Evolutionary conservation across 148 eudicot species (phyloP), one percentile per base, ranked within the genome.

Genomic region (Rhododendron henanense): DNA sequence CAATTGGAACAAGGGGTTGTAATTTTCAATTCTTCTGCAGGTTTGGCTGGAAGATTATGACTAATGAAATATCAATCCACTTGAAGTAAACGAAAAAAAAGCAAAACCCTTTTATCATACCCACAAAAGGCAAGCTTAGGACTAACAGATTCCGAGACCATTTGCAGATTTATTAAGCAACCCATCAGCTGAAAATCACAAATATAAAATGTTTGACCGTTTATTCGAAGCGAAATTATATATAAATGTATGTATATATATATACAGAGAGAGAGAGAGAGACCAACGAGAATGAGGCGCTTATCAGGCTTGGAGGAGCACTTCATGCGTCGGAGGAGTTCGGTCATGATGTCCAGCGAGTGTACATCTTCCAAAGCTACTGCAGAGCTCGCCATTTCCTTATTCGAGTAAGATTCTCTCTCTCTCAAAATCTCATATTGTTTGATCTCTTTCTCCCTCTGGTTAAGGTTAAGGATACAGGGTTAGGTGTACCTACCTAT

Each of bases 271-370:
- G 67, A 37, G 59, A 31, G 6, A 39, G 25, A 75, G 75, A 0
- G 85, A 95, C 98, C 98, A 23, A 96, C 90, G 89, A 96, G 96
- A 78, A 96, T 96, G 90, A 96, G 97, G 87, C 97, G 98, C 73
- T 96, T 95, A 90, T 95, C 97, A 25, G 99, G 98, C 76, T 95
- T 95, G 86, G 91, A 55, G 39, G 95, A 89, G 78, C 99, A 96
- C 85, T 93, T 95, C 95, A 95, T 92, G 41, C 99, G 99, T 39
- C 99, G 99, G 50, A 96, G 93, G 50, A 96, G 97, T 89, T 96
- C 99, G 25, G 93, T 81, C 99, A 94, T 94, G 87, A 96, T 90
- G 89, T 95, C 97, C 63, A 86, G 82, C 0, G 97, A 92, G 5
- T 91, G 91, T 1, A 95, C 90, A 84, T 96, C 99, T 74, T 96